Base-by-base conservation (phyloP, 2,329 filamentous ascomycete genomes). In the Fusarium drepaniforme region DNA sequence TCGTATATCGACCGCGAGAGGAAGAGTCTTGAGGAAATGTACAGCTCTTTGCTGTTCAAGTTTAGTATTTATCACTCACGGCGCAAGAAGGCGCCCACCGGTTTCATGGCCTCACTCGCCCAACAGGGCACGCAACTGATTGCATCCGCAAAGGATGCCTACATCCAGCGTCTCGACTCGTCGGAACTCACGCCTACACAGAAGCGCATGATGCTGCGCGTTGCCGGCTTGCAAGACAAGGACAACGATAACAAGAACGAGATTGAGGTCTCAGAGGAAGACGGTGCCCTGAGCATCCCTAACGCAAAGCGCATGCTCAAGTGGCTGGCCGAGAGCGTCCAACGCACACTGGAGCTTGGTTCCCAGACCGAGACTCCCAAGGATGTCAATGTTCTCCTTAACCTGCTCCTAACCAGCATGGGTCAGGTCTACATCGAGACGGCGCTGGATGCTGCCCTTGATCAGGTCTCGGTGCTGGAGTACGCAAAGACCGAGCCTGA, bases 231-330 rank as follows among this genome's bases (percentile, higher is more conserved):
- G 61, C 92, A 96, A 73, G 91, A 94, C 60, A 91, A 90, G 74
- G 91, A 94, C 59, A 91, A 90, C 71, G 91, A 91, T 66, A 92
- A 93, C 79, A 94, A 94, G 82, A 93, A 93, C 76, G 96, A 98
- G 63, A 95, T 97, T 68, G 96, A 97, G 81, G 93, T 98, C 37
- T 92, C 93, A 0, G 97, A 98, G 70, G 92, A 96, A 80, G 96
- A 99, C 79, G 97, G 97, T 38, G 88, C 91, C 67, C 86, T 98
- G 30, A 96, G 92, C 76, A 87, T 97, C 6, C 88, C 91, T n/a
- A 95, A 94, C 81, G 94, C 96, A n/a, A 98, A 98, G 85, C 91
- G 97, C 67, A 99, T 99, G 96, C 89, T 99, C 70, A 97, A 94
- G 81, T 99, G 97, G 97, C 87, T 99, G 46, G 97, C 97, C 3